These are phyloP conservation scores for Uncinocarpus reesii DNA, from an alignment of 2,329 filamentous ascomycete genomes.

Conservation along the genomic window DNA sequence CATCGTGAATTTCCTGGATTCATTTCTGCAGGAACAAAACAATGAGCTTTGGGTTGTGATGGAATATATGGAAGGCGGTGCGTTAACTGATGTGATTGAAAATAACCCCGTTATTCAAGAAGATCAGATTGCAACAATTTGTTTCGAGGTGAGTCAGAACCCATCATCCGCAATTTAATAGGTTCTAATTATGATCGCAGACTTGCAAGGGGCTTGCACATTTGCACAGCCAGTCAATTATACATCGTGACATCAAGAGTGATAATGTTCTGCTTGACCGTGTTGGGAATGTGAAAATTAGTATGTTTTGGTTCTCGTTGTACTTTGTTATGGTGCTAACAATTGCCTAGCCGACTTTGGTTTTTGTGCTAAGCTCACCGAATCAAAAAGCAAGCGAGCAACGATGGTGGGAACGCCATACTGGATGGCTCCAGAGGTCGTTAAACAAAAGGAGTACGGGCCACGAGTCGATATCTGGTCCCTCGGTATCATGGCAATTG, in stretches of 20 bases:
- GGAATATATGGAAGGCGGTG: slow-evolving; percentile 99
- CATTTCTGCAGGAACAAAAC: slow-evolving; percentile 89
- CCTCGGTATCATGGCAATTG: slow-evolving; percentile 97
- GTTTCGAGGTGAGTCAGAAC: slow-evolving; percentile 63
- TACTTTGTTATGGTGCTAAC: slow-evolving; percentile 17
- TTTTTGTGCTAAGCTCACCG: slow-evolving; percentile 96
- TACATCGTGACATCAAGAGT: slow-evolving; percentile 98
- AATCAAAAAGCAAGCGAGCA: slow-evolving; percentile 90
- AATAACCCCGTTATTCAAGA: slow-evolving; percentile 91
- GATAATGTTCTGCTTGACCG: slow-evolving; percentile 95
- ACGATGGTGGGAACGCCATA: slow-evolving; percentile 99
- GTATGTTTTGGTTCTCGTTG: slow-evolving; percentile 46
- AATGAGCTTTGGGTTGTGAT: slow-evolving; percentile 98
- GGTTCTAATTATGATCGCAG: slow-evolving; percentile 40
- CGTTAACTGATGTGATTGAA: slow-evolving; percentile 95
- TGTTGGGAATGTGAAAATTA: slow-evolving; percentile 94
- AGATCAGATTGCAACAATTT: slow-evolving; percentile 96
- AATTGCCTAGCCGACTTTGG: slow-evolving; percentile 74
- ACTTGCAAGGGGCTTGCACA: slow-evolving; percentile 93
- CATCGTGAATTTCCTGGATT: slow-evolving; percentile 97
- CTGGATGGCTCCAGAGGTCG: slow-evolving; percentile 99
- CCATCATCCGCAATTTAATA: background rate
- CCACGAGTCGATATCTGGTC: slow-evolving; percentile 99
- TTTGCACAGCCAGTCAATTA: slow-evolving; percentile 90
- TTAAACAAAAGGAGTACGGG: slow-evolving; percentile 98